Evolutionary conservation across 106 monocot genomes (phyloP).

Genomic region (Cymbidium sinense): DNA sequence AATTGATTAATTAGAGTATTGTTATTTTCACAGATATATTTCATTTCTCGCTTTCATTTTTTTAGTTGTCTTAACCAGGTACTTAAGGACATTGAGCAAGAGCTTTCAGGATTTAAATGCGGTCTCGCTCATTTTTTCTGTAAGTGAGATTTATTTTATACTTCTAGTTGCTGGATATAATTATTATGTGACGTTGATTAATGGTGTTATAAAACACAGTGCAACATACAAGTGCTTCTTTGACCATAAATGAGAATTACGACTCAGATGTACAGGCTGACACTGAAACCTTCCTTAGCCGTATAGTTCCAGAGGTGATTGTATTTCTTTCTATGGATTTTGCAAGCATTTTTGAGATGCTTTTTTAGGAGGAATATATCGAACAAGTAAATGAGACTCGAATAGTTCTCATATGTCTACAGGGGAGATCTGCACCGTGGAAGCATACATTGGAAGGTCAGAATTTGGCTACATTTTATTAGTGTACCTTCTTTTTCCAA

Average conservation of each 20-base stretch:
- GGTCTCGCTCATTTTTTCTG: conserved; percentile 96
- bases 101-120: conserved; percentile 78
- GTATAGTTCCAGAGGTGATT: conserved; percentile 87
- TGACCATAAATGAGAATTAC: conserved; percentile 99
- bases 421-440: conserved; percentile 98
- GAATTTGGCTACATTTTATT: not conserved
- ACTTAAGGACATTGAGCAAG: conserved; percentile 67
- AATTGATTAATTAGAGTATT: no score
- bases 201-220: conserved; percentile 34
- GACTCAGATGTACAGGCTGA: conserved; percentile 96
- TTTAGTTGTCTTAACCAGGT: conserved; percentile 36
- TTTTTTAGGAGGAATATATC: not conserved
- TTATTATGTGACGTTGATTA: not conserved
- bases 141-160: conserved; percentile 29
- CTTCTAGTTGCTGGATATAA: not conserved
- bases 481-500: not conserved
- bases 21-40: not conserved
- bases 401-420: conserved; percentile 12
- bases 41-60: not conserved
- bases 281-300: conserved; percentile 86
- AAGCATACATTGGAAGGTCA: conserved; percentile 93
- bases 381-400: not conserved
- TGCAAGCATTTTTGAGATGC: not conserved
- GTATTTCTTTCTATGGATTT: not conserved
- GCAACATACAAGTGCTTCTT: conserved; percentile 97